Conservation (phyloP, 345 rosid genomes). For the Euphorbia peplus region DNA sequence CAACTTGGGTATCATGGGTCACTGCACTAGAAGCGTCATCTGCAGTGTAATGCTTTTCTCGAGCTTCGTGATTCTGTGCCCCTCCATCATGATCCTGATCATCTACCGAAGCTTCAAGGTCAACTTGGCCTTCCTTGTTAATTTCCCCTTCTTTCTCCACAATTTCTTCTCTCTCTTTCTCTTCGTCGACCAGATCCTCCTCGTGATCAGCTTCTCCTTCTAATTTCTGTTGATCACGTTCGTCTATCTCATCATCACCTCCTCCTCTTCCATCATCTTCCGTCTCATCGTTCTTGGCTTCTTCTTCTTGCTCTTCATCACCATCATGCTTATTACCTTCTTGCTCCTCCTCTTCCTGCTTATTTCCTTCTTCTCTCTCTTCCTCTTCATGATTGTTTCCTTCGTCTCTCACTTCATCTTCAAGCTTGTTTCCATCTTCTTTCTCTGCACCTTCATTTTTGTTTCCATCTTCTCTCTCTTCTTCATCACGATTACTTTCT, state of each 20-base stretch:
- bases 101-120: slow-evolving; percentile 31
- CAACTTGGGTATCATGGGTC: slow-evolving; percentile 55
- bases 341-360: slow-evolving; percentile 12
- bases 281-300: slow-evolving; percentile 12
- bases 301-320: slow-evolving; percentile 46
- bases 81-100: slow-evolving; percentile 39
- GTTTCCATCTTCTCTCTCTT: not conserved
- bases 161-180: slow-evolving; percentile 24
- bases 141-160: slow-evolving; percentile 41
- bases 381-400: slow-evolving; percentile 26
- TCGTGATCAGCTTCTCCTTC: slow-evolving; percentile 42
- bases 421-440: slow-evolving; percentile 15
- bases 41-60: slow-evolving; percentile 76
- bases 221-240: slow-evolving; percentile 23
- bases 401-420: slow-evolving; percentile 30
- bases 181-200: slow-evolving; percentile 53
- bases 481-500: slow-evolving; percentile 8
- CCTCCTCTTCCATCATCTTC: slow-evolving; percentile 18
- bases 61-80: slow-evolving; percentile 57
- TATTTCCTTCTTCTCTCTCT: slow-evolving; percentile 13
- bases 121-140: slow-evolving; percentile 31
- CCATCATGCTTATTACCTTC: slow-evolving; percentile 31
- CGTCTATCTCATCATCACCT: slow-evolving; percentile 28
- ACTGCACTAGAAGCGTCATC: slow-evolving; percentile 99
- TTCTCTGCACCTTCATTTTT: slow-evolving; percentile 18